A percentile compares a stretch with the other conserved stretches of the same genome.
These are phyloP conservation scores for Otatea glauca DNA, from an alignment of 176 grass and related monocot genomes.

Conservation along the genomic window DNA sequence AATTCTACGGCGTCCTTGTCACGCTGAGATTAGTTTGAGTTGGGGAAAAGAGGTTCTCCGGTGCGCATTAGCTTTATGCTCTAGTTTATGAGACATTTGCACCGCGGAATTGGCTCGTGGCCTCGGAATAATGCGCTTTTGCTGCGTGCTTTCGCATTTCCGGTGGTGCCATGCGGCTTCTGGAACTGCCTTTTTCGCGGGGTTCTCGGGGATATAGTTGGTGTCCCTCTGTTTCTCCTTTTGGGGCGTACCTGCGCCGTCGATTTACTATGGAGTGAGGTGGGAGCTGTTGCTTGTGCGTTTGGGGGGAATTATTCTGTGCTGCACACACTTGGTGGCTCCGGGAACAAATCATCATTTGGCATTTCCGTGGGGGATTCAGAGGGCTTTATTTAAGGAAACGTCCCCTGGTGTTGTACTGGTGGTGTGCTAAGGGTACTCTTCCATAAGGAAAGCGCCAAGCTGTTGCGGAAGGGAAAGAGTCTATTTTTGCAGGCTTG, in stretches of 20 bases:
- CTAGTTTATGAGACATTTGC: slow-evolving; percentile 49
- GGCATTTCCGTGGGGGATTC: slow-evolving; percentile 41
- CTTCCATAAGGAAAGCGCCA: slow-evolving; percentile 28
- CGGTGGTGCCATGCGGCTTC: slow-evolving; percentile 45
- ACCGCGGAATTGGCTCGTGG: slow-evolving; percentile 50
- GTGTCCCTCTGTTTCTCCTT: slow-evolving; percentile 48
- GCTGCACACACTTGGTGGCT: slow-evolving; percentile 49
- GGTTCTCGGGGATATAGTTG: slow-evolving; percentile 52
- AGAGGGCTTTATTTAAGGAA: slow-evolving; percentile 51
- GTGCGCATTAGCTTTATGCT: slow-evolving; percentile 55
- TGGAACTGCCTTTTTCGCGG: slow-evolving; percentile 44
- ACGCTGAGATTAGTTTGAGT: slow-evolving; percentile 34
- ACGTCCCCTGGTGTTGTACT: slow-evolving; percentile 33
- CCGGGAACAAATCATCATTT: slow-evolving; percentile 46
- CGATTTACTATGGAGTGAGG: slow-evolving; percentile 48
- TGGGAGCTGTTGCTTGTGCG: slow-evolving; percentile 55
- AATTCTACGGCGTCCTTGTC: slow-evolving; percentile 39
- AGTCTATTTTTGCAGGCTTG: slow-evolving; percentile 6
- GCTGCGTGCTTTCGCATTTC: slow-evolving; percentile 58
- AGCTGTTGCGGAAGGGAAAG: background rate
- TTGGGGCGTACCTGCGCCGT: slow-evolving; percentile 46
- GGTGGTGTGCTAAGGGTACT: slow-evolving; percentile 17
- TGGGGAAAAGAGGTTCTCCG: slow-evolving; percentile 53
- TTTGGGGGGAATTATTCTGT: slow-evolving; percentile 58
- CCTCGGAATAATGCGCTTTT: slow-evolving; percentile 59